Evolutionary conservation across 106 monocot genomes (phyloP).

Genomic region (Chionographis japonica): DNA sequence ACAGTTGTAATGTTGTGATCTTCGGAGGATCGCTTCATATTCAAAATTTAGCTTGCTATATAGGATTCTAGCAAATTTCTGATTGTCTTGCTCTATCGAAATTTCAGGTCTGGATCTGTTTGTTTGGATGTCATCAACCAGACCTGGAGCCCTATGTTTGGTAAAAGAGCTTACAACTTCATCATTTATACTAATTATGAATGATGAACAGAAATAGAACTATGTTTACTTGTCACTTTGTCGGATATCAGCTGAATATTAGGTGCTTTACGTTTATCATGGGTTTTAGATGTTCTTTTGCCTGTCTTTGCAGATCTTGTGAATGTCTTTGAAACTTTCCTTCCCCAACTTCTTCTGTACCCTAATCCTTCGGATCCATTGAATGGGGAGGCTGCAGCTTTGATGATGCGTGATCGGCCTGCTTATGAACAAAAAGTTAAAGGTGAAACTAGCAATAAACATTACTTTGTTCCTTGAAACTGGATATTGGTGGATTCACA

Average conservation of each 20-base stretch:
- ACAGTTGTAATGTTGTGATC: not conserved
- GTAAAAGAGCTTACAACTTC: slow-evolving; percentile 18
- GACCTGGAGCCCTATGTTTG: slow-evolving; percentile 79
- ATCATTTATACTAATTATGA: not conserved
- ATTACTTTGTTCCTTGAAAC: too few species aligned
- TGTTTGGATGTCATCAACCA: slow-evolving; percentile 85
- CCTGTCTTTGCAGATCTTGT: slow-evolving; percentile 51
- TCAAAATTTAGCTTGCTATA: too few species aligned
- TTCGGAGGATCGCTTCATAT: too few species aligned
- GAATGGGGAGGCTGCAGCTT: slow-evolving; percentile 61
- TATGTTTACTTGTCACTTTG: too few species aligned
- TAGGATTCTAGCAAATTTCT: too few species aligned
- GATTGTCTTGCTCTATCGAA: too few species aligned
- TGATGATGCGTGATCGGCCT: slow-evolving; percentile 55
- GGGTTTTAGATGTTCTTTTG: not conserved
- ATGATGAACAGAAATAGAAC: too few species aligned
- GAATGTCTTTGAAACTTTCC: slow-evolving; percentile 61
- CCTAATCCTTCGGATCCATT: slow-evolving; percentile 74
- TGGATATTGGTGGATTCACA: too few species aligned
- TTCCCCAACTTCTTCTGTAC: slow-evolving; percentile 65
- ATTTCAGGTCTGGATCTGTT: slow-evolving; percentile 58
- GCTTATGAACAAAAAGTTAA: slow-evolving; percentile 66
- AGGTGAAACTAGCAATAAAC: slow-evolving; percentile 25
- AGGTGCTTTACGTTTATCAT: not conserved
- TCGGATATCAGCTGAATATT: not conserved